Evolutionary conservation across 2,329 filamentous ascomycete genomes (phyloP).

Genomic region (Phyllosticta citrichinensis): DNA sequence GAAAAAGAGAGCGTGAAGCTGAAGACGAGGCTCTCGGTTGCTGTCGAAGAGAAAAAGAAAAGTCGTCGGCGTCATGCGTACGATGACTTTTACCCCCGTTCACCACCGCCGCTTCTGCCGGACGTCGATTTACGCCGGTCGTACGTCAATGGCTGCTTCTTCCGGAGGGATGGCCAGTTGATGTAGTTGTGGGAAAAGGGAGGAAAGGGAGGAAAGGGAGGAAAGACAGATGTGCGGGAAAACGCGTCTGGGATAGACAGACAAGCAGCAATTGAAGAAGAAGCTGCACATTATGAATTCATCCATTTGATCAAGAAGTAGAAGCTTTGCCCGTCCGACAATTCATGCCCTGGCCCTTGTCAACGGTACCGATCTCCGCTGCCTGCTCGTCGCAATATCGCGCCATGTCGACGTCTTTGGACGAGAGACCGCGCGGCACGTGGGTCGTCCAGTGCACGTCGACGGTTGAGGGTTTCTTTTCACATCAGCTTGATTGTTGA

Average conservation of each 20-base stretch:
- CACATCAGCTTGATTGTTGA: neutral
- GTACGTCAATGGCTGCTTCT: slow-evolving; percentile 10
- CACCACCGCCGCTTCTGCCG: neutral
- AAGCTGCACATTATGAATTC: no score
- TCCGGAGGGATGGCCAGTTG: slow-evolving; percentile 9
- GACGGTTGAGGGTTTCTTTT: slow-evolving; percentile 11
- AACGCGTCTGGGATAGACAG: no score
- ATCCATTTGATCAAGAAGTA: no score
- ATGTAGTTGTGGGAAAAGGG: neutral
- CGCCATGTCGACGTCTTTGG: slow-evolving; percentile 12
- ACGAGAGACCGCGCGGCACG: slow-evolving; percentile 11
- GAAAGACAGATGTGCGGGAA: no score
- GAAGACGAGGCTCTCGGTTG: neutral
- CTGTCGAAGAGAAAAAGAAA: neutral
- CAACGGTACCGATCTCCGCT: slow-evolving; percentile 10
- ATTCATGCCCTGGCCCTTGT: neutral
- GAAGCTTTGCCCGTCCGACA: neutral
- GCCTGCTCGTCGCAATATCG: slow-evolving; percentile 13
- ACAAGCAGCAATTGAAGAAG: no score
- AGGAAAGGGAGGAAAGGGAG: no score
- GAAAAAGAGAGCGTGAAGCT: neutral
- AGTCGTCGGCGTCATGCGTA: neutral
- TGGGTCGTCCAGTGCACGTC: slow-evolving; percentile 14
- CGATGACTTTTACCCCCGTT: neutral
- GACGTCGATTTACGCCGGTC: slow-evolving; percentile 3